A percentile compares a stretch with the other conserved stretches of the same genome.
These are phyloP conservation scores for Colletotrichum agaves DNA, from an alignment of 2,329 filamentous ascomycete genomes.

Conservation along the genomic window DNA sequence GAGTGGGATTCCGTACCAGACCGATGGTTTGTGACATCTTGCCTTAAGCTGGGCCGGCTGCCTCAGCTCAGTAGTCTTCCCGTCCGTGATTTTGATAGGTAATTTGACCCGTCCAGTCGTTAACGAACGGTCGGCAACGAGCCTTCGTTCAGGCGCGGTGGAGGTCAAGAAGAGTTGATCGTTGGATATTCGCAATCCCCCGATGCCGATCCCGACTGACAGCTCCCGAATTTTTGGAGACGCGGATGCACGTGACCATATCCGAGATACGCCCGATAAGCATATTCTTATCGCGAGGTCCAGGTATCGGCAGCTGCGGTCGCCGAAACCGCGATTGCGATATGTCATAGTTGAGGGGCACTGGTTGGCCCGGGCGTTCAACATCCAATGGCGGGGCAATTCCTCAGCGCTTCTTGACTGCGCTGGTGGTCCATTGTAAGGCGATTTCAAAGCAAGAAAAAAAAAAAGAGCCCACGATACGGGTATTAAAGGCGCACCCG, in stretches of 20 bases:
- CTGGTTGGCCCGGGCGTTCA: slow-evolving; percentile 9
- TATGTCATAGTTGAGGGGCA: slow-evolving; percentile 11
- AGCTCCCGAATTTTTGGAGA: slow-evolving; percentile 34
- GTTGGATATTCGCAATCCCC: slow-evolving; percentile 10
- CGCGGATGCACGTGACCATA: background rate
- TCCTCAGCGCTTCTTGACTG: background rate
- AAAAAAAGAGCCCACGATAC: slow-evolving; percentile 38
- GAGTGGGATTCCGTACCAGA: slow-evolving; percentile 62
- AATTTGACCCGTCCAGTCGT: background rate
- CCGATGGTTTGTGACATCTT: slow-evolving; percentile 84
- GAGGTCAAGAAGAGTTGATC: slow-evolving; percentile 12
- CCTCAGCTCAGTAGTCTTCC: slow-evolving; percentile 12
- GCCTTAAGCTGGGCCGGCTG: slow-evolving; percentile 39
- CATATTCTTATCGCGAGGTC: background rate
- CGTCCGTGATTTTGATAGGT: background rate
- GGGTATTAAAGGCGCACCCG: slow-evolving; percentile 32
- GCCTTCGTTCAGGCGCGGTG: slow-evolving; percentile 36
- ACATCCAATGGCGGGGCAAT: slow-evolving; percentile 2
- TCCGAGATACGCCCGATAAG: slow-evolving; percentile 17
- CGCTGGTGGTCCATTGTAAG: slow-evolving; percentile 1
- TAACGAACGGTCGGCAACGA: slow-evolving; percentile 26
- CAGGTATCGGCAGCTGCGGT: slow-evolving; percentile 1
- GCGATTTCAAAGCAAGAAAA: slow-evolving; percentile 52
- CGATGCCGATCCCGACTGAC: background rate
- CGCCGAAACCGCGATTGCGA: slow-evolving; percentile 15